Evolutionary conservation across 352 stramenopile genomes (phyloP).

Genomic region (Globisporangium irregulare): DNA sequence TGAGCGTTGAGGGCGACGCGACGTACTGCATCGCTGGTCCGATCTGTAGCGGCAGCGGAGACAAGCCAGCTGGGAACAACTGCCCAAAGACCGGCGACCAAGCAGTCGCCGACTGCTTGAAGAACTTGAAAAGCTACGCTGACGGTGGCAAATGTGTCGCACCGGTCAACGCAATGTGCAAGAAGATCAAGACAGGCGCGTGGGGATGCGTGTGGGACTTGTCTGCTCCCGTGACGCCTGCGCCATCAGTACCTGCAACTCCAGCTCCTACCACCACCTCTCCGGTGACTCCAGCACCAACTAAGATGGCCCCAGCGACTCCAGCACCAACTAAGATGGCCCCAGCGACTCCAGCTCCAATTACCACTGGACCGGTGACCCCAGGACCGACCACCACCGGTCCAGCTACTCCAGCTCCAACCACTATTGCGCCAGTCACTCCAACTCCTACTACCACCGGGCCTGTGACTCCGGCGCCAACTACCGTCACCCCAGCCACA

Average conservation of each 20-base stretch:
- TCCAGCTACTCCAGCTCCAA: not conserved
- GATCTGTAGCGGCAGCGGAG: constrained; percentile 3
- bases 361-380: not conserved
- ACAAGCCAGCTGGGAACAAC: constrained; percentile 8
- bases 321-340: not conserved
- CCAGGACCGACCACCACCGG: not conserved
- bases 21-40: constrained; percentile 13
- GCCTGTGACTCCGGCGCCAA: too few species aligned
- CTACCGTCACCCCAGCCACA: too few species aligned
- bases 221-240: not conserved
- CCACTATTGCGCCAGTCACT: too few species aligned
- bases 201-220: constrained; percentile 17
- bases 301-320: too few species aligned
- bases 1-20: constrained; percentile 27
- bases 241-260: not conserved
- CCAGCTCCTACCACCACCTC: not conserved
- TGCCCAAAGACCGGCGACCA: constrained; percentile 9
- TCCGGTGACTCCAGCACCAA: too few species aligned
- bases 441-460: too few species aligned
- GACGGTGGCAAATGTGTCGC: constrained; percentile 7
- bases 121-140: constrained; percentile 13
- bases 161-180: not conserved
- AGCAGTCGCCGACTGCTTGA: not conserved
- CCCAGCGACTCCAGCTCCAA: not conserved
- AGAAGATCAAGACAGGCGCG: constrained; percentile 21